Evolutionary conservation across 1,284 basidiomycete genomes (phyloP), one percentile per base, ranked within the genome.

Genomic region (Microbotryum scabiosae): DNA sequence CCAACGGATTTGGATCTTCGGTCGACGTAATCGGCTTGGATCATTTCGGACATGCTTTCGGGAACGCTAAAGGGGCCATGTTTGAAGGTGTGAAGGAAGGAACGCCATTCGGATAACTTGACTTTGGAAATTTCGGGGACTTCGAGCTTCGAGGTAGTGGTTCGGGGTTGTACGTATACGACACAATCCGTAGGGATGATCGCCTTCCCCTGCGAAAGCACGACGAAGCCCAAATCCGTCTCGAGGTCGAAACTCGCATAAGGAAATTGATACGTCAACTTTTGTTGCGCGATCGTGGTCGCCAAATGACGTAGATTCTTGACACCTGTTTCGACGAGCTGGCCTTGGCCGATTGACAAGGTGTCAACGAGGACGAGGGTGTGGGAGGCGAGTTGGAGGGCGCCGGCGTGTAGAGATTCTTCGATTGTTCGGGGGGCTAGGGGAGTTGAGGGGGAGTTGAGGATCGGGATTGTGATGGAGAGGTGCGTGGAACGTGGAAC

Each of bases 191-290:
- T 64, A 2, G 75, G 70, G n/a, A 71, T 60, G 56, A 78, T 70
- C 23, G 73, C 71, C 67, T 80, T 81, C 41, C 88, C 87, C 64
- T 85, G 80, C 53, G 81, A 81, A 7, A 88, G 73, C 0, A 88
- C 75, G 28, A 91, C 68, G 60, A 86, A 82, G 46, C 75, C 78
- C 23, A 88, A 76, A 68, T 90, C 87, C 1, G 87, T 88, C 30
- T 85, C 80, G 70, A 92, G 88, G 14, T 82, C 78, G 71, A 87
- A 90, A 30, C 73, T 72, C 69, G 84, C 86, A 75, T 82, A 92
- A 0, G 90, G 89, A 73, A 91, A 92, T 36, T 80, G 75, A 72
- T 91, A 92, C 14, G 83, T 78, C n/a, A 91, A 75, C 3, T 82
- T 85, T 70, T 90, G 88, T 18, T 78, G 76, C 47, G 77, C 78